Evolutionary conservation across 192 early-diverging fungal species (phyloP).

Genomic region (Coemansia javaensis): DNA sequence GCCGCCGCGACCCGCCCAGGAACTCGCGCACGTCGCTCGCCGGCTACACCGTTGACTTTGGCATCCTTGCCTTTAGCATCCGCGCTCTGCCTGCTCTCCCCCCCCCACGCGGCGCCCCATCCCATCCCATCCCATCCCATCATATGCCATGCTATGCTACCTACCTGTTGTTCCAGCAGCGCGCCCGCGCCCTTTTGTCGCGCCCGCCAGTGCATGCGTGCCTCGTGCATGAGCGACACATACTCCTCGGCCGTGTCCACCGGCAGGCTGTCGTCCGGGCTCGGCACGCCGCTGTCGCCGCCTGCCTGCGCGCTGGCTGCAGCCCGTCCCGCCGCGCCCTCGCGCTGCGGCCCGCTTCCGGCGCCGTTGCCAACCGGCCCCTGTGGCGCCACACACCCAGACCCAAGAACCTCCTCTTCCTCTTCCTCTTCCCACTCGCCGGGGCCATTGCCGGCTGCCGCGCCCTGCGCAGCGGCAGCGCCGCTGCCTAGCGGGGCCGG

Average conservation of each 20-base stretch:
- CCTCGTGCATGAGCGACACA: constrained; percentile 13
- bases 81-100: too few relatives aligned
- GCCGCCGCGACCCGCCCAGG: constrained; percentile 19
- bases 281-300: neutral
- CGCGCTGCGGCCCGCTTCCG: too few relatives aligned
- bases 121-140: too few relatives aligned
- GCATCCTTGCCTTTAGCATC: neutral
- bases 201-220: constrained; percentile 30
- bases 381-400: constrained; percentile 20
- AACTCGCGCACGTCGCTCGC: constrained; percentile 31
- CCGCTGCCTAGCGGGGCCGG: too few relatives aligned
- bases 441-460: neutral
- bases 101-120: too few relatives aligned
- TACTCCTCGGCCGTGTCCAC: constrained; percentile 25
- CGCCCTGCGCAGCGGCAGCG: too few relatives aligned
- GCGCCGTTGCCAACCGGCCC: too few relatives aligned
- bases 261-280: constrained; percentile 14
- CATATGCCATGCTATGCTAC: too few relatives aligned
- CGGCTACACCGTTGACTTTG: constrained; percentile 10
- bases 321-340: too few relatives aligned
- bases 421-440: constrained; percentile 4
- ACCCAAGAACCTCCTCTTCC: constrained; percentile 26
- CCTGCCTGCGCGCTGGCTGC: too few relatives aligned
- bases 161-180: constrained; percentile 23
- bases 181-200: constrained; percentile 22